Evolutionary conservation across 1,284 basidiomycete species (phyloP).

Genomic region (Vanrija humicola): DNA sequence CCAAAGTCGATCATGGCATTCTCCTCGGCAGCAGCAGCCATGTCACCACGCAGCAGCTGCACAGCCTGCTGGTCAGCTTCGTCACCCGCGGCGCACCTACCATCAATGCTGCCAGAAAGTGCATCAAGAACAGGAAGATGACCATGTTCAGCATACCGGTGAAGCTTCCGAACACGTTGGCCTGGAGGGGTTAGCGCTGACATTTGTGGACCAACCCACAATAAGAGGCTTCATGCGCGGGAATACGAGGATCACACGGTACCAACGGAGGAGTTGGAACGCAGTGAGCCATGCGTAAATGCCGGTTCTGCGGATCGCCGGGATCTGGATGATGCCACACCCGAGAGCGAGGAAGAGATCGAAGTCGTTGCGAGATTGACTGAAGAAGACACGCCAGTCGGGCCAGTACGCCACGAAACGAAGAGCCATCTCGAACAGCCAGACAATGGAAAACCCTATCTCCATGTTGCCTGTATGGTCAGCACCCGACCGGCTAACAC

Average conservation of each 20-base stretch:
- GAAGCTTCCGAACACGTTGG: conserved; percentile 87
- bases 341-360: conserved; percentile 79
- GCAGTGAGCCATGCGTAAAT: conserved; percentile 89
- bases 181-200: conserved; percentile 50
- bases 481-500: background rate
- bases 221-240: conserved; percentile 43
- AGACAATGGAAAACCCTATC: conserved; percentile 73
- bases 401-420: conserved; percentile 71
- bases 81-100: conserved; percentile 49
- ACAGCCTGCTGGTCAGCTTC: conserved; percentile 47
- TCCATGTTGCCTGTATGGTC: conserved; percentile 60
- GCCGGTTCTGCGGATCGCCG: conserved; percentile 61
- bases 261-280: conserved; percentile 85
- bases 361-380: conserved; percentile 63
- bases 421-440: conserved; percentile 82
- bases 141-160: conserved; percentile 91
- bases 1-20: conserved; percentile 69
- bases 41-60: conserved; percentile 66
- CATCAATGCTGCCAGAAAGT: conserved; percentile 79
- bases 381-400: conserved; percentile 76
- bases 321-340: conserved; percentile 81
- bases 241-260: conserved; percentile 73
- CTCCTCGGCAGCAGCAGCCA: conserved; percentile 9
- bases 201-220: conserved; percentile 7
- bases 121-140: conserved; percentile 84